Evolutionary conservation across 148 eudicot genomes (phyloP).

Genomic region (Diospyros kaki): DNA sequence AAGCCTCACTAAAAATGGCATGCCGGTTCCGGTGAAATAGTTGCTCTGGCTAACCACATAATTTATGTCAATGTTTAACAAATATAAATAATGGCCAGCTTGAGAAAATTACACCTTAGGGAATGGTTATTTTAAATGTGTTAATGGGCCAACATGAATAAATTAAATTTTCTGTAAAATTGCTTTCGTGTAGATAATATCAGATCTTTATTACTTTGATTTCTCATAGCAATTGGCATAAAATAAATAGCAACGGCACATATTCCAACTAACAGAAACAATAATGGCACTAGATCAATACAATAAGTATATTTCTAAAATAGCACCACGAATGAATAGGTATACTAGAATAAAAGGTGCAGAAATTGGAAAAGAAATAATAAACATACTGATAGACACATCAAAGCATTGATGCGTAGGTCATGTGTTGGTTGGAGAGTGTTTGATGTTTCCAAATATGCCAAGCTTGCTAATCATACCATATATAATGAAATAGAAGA

Average conservation of each 20-base stretch:
- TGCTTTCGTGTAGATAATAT: not conserved
- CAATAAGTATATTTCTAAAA: not conserved
- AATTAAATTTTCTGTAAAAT: not conserved
- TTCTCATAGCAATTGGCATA: not conserved
- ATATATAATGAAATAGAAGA: not conserved
- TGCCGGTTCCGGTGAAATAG: slow-evolving; percentile 73
- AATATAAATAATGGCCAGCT: slow-evolving; percentile 1
- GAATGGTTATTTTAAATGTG: not conserved
- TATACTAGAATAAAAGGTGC: not conserved
- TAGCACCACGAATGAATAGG: not conserved
- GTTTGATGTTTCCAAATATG: not conserved
- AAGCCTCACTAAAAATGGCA: slow-evolving; percentile 75
- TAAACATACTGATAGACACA: not conserved
- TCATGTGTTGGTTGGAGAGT: not conserved
- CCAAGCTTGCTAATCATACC: not conserved
- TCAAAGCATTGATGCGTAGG: not conserved
- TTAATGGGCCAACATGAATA: not conserved
- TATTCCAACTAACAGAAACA: no score
- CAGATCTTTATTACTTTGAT: not conserved
- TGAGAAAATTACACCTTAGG: slow-evolving; percentile 3
- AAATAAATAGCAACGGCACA: no score
- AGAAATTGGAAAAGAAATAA: not conserved
- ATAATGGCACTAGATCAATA: not conserved
- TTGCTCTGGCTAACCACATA: slow-evolving; percentile 78
- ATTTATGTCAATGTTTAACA: slow-evolving; percentile 19